Conservation (phyloP, 75 land plant genomes). For the Cupressus sempervirens region DNA sequence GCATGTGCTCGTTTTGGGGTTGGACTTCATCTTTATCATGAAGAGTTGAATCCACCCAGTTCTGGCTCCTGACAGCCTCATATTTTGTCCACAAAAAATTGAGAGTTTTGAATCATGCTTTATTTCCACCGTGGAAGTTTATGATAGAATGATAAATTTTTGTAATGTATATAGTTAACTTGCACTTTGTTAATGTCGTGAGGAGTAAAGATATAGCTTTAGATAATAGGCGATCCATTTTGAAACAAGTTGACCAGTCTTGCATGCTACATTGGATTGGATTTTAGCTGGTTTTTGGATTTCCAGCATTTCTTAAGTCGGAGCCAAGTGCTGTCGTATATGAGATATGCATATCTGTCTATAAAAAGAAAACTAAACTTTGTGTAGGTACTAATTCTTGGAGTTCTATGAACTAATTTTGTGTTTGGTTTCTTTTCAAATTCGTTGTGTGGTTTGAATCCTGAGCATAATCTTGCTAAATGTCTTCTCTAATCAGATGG, state of each 20-base stretch:
- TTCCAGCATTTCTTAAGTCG: neutral
- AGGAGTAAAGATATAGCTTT: neutral
- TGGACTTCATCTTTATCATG: constrained; percentile 91
- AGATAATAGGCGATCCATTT: neutral
- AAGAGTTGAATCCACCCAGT: constrained; percentile 21
- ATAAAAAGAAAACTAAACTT: neutral
- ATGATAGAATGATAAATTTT: neutral
- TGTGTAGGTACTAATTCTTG: neutral
- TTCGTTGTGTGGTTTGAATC: neutral
- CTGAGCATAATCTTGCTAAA: too few relatives aligned
- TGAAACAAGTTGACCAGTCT: neutral
- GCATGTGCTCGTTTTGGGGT: constrained; percentile 96
- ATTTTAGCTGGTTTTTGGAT: neutral
- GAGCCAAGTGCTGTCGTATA: neutral
- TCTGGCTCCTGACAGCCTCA: neutral
- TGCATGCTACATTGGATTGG: neutral
- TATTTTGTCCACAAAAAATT: neutral
- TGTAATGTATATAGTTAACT: neutral
- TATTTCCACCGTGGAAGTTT: neutral
- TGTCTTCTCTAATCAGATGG: too few relatives aligned
- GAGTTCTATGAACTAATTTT: neutral
- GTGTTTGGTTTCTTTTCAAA: neutral
- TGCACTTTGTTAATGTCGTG: neutral
- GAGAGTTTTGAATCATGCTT: neutral
- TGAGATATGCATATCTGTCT: neutral